phyloP scores from a whole-genome alignment of 164 flowering plant genomes.

The Magnolia kwangsiensis region DNA sequence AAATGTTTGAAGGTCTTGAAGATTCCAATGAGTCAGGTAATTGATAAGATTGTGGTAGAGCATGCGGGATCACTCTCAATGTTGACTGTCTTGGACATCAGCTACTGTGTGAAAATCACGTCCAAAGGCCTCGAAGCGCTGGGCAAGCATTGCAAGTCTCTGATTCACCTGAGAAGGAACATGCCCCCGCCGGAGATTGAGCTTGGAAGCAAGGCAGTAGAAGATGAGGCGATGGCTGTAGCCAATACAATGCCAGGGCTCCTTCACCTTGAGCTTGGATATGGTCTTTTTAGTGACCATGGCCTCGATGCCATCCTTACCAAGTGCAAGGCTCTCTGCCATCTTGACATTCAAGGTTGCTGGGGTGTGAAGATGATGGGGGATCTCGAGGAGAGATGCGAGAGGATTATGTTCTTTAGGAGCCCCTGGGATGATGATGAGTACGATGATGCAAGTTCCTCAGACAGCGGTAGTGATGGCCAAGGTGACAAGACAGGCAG shows the following conservation, averaged over 20 bases:
- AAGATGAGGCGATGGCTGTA: conserved; percentile 66
- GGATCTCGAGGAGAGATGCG: conserved; percentile 16
- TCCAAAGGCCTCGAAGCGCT: conserved; percentile 41
- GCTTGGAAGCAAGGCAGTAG: conserved; percentile 22
- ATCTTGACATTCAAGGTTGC: conserved; percentile 64
- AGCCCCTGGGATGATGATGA: conserved; percentile 25
- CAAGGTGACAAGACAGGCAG: neutral
- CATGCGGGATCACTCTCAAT: conserved; percentile 35
- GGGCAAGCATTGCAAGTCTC: conserved; percentile 56
- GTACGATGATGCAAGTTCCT: conserved; percentile 14
- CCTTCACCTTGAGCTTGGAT: conserved; percentile 60
- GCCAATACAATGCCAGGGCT: conserved; percentile 72
- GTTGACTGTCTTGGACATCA: conserved; percentile 51
- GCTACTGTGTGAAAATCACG: conserved; percentile 49
- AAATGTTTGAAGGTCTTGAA: conserved; percentile 47
- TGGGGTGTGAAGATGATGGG: conserved; percentile 48
- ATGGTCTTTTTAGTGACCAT: conserved; percentile 31
- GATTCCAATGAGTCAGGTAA: conserved; percentile 49
- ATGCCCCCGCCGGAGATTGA: conserved; percentile 51
- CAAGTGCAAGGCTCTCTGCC: conserved; percentile 34
- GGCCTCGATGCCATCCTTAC: conserved; percentile 30
- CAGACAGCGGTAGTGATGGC: conserved; percentile 11
- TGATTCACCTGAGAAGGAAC: conserved; percentile 41
- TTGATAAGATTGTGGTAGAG: conserved; percentile 48
- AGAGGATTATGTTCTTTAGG: conserved; percentile 19